Evolutionary conservation across 2,329 filamentous ascomycete genomes (phyloP), one percentile per base, ranked within the genome.

Genomic region (Tolypocladium ovalisporum): DNA sequence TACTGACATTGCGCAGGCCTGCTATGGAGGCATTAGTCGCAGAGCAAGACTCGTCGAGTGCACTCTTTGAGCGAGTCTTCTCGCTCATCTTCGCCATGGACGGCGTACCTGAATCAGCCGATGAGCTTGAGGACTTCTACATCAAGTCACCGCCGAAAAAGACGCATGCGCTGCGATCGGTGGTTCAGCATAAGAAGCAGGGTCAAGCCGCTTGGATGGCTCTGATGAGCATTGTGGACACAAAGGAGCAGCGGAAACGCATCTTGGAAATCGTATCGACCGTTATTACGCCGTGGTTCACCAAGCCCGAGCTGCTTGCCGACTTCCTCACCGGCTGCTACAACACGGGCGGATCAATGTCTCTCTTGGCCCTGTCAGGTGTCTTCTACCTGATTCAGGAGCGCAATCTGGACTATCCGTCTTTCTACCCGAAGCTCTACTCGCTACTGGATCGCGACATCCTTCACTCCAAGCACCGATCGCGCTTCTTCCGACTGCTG

Each of bases 291-390:
- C 92, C 93, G 0, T 96, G 90, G 89, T 96, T 97, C 72, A 81
- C 79, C 53, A 89, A 90, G 60, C 88, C 91, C 1, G 93, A 97
- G 67, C 79, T 96, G 44, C 80, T 99, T 37, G 91, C 96, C 79
- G 94, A 99, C 75, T 99, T 97, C 71, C 76, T 99, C 57, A 96
- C 91, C n/a, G 90, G 94, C 73, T 95, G 87, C 35, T 97, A 96
- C 75, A 82, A 97, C 65, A 77, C 86, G 9, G 91, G 93, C 55
- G 94, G 94, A 51, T 88, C 90, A 17, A 90, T 86, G 53, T 93
- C 94, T 5, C 79, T 99, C 5, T 81, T 97, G 24, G 91, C 95
- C 1, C 79, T 99, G 1, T 95, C 90, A 1, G 94, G 94, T 55
- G 86, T 99, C 52, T 99, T 96, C 75, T 94, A 96, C 70, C 82